A percentile compares a stretch with the other conserved stretches of the same genome.
Conservation (phyloP, 345 rosid species). For the Garcia nutans region DNA sequence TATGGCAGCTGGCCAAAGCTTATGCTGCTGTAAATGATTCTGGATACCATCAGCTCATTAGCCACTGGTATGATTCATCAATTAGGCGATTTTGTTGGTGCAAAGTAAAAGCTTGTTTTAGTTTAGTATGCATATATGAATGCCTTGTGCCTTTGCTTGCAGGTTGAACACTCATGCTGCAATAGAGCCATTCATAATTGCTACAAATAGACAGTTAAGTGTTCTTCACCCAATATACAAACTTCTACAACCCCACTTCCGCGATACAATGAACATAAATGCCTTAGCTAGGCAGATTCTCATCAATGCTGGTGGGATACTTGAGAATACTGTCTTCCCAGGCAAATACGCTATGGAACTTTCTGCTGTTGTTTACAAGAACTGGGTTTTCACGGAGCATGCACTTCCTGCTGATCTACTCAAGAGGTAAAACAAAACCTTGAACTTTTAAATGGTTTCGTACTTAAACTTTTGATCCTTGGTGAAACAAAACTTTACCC, state of each 20-base stretch:
- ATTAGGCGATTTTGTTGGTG: neutral
- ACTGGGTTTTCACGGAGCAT: constrained; percentile 78
- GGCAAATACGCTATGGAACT: constrained; percentile 74
- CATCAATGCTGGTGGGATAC: constrained; percentile 73
- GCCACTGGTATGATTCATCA: constrained; percentile 65
- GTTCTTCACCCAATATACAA: constrained; percentile 82
- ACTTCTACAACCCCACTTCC: constrained; percentile 88
- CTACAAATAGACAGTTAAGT: constrained; percentile 77
- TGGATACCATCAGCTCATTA: constrained; percentile 85
- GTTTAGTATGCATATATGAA: neutral
- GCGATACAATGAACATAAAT: constrained; percentile 87
- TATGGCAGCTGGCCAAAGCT: constrained; percentile 95
- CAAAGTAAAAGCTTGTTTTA: constrained; percentile 5
- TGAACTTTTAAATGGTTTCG: neutral
- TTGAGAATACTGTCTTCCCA: constrained; percentile 79
- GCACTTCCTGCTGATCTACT: constrained; percentile 77
- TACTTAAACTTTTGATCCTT: neutral
- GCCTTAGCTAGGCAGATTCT: constrained; percentile 82
- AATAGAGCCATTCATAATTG: constrained; percentile 85
- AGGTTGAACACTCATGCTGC: constrained; percentile 88
- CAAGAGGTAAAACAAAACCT: constrained; percentile 49
- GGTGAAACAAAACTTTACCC: neutral
- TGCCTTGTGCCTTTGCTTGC: constrained; percentile 10
- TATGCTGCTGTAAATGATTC: constrained; percentile 86
- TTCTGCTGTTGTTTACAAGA: constrained; percentile 65